Conservation (phyloP, 208 protist genomes). For the Crithidia brevicula region DNA sequence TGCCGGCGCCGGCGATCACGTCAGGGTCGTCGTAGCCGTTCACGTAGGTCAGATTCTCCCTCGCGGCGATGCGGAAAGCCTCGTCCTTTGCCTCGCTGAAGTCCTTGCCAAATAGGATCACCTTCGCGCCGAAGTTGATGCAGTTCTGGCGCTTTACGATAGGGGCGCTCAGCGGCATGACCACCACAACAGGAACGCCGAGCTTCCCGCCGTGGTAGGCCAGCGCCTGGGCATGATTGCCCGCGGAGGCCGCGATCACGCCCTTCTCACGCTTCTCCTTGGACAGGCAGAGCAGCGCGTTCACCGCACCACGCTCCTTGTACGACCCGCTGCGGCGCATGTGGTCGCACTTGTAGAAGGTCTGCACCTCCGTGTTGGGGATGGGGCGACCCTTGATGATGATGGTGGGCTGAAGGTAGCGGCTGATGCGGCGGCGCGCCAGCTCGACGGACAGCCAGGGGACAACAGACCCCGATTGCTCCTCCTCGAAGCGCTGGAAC, state of each 20-base stretch:
- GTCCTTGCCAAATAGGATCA: slow-evolving; percentile 70
- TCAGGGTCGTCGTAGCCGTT: slow-evolving; percentile 90
- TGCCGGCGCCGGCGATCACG: slow-evolving; percentile 90
- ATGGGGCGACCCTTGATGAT: slow-evolving; percentile 45
- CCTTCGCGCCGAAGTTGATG: slow-evolving; percentile 70
- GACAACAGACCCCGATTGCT: slow-evolving; percentile 20
- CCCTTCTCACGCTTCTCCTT: slow-evolving; percentile 64
- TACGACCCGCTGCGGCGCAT: slow-evolving; percentile 77
- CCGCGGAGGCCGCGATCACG: slow-evolving; percentile 85
- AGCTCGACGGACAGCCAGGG: slow-evolving; percentile 57
- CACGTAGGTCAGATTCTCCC: slow-evolving; percentile 71
- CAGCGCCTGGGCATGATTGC: slow-evolving; percentile 93
- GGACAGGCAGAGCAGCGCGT: slow-evolving; percentile 75
- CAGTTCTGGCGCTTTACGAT: slow-evolving; percentile 87
- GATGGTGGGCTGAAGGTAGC: slow-evolving; percentile 44
- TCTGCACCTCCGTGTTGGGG: slow-evolving; percentile 28
- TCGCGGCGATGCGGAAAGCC: slow-evolving; percentile 43
- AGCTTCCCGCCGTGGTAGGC: slow-evolving; percentile 86
- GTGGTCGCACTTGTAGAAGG: slow-evolving; percentile 82
- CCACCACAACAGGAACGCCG: slow-evolving; percentile 86
- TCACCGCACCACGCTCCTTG: slow-evolving; percentile 93
- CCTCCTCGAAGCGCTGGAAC: slow-evolving; percentile 15
- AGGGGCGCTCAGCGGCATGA: slow-evolving; percentile 90
- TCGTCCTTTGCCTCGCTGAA: slow-evolving; percentile 80
- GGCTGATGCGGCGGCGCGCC: slow-evolving; percentile 43